Evolutionary conservation across 352 stramenopile species (phyloP), one percentile per base, ranked within the genome.

Genomic region (Globisporangium perplexum): DNA sequence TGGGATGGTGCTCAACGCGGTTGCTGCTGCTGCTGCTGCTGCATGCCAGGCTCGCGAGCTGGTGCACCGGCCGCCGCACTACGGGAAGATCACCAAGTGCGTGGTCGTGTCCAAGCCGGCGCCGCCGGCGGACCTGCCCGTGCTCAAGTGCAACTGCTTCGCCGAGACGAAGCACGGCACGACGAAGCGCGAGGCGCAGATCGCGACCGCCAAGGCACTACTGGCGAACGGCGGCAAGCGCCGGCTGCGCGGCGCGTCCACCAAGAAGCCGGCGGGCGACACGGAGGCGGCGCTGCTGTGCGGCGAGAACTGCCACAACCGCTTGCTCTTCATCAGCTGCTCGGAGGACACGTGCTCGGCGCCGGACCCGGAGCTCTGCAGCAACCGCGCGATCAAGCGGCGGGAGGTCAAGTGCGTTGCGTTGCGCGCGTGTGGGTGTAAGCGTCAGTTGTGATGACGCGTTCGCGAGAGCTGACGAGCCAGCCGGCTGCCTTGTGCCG

Each of bases 281-380:
- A 24, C 43, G 17, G 18, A 28, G 28, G 38, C 44, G 26, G n/a
- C 36, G 14, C 23, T 60, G 30, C 35, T 54, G 23, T 93, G 82
- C 47, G 77, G 74, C 22, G 82, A 93, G 49, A 66, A 65, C 17
- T 93, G 82, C 58, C 77, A 90, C 67, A 93, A 93, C 64, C 81
- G 82, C 55, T 89, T 93, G 74, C 62, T 89, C 14, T 86, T 90
- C 46, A 90, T 93, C 49, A 89, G 81, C 47, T 93, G 82, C 68
- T 87, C 76, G 8, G 60, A 79, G 31, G 68, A 89, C n/a, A 88
- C 72, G 38, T 93, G 82, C 60, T 93, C 82, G 8, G 82, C 77
- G 7, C 77, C 82, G 0, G 75, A 86, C 55, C 63, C 78, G n/a
- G 60, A 50, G 11, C 58, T 86, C 45, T 93, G 80, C 56, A 77